A percentile compares a stretch with the other conserved stretches of the same genome.
These are phyloP conservation scores for Fusarium sp. DNA, from an alignment of 2,329 filamentous ascomycete genomes.

Conservation along the genomic window DNA sequence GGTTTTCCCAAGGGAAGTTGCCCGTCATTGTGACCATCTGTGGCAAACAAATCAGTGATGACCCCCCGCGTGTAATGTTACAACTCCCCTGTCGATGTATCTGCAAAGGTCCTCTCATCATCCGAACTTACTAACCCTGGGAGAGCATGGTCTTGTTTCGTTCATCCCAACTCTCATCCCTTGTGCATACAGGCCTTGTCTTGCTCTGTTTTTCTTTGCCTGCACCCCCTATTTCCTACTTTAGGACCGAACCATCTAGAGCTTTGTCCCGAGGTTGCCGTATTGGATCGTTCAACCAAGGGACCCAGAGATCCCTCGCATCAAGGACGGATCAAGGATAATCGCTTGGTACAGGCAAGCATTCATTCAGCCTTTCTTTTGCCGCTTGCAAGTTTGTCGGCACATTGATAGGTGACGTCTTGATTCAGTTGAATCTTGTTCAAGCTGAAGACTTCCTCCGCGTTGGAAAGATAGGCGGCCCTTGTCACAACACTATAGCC, in stretches of 20 bases:
- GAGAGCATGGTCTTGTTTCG: slow-evolving; percentile 34
- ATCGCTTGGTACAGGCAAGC: neutral
- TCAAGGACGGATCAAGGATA: neutral
- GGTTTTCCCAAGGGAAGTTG: slow-evolving; percentile 5
- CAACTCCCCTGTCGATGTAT: slow-evolving; percentile 31
- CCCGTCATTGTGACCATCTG: slow-evolving; percentile 1
- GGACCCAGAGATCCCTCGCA: slow-evolving; percentile 1
- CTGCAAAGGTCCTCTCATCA: slow-evolving; percentile 39
- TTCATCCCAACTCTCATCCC: slow-evolving; percentile 36
- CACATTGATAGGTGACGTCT: slow-evolving; percentile 17
- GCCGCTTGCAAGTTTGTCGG: slow-evolving; percentile 10
- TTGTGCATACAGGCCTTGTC: slow-evolving; percentile 6
- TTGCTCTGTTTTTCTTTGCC: slow-evolving; percentile 12
- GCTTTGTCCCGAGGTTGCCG: slow-evolving; percentile 24
- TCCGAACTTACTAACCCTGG: slow-evolving; percentile 32
- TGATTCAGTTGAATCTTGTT: slow-evolving; percentile 14
- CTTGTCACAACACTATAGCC: neutral
- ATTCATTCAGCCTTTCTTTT: slow-evolving; percentile 9
- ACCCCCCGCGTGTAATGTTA: slow-evolving; percentile 18
- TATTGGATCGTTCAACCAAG: slow-evolving; percentile 14
- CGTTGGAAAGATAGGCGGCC: slow-evolving; percentile 1
- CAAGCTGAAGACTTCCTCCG: slow-evolving; percentile 1
- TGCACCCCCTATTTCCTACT: slow-evolving; percentile 27
- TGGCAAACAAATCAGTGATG: slow-evolving; percentile 27
- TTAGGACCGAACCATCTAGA: slow-evolving; percentile 12